These are phyloP conservation scores for Gossypium thurberi DNA, from an alignment of 345 rosid species.

Conservation along the genomic window DNA sequence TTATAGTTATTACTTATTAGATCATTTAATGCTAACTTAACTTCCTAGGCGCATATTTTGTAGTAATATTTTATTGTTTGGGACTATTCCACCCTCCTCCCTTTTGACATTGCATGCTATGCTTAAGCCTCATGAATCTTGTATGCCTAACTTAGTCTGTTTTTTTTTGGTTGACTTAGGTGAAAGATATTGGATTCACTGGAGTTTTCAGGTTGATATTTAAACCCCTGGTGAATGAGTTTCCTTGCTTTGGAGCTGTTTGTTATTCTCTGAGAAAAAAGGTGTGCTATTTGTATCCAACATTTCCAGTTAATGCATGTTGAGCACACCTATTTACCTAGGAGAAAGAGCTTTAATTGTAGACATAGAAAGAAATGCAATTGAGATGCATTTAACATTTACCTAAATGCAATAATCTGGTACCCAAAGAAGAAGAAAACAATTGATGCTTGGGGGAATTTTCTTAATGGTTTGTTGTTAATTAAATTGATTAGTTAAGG, in stretches of 20 bases:
- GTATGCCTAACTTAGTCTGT: not conserved
- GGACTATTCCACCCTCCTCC: not conserved
- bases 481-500: not conserved
- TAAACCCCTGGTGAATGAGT: conserved; percentile 83
- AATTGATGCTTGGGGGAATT: not conserved
- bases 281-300: conserved; percentile 33
- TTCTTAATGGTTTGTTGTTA: not conserved
- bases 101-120: not conserved
- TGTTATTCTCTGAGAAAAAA: conserved; percentile 81
- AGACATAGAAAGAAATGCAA: not conserved
- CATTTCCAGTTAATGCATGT: conserved; percentile 1
- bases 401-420: not conserved
- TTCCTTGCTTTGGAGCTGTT: conserved; percentile 99
- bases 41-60: not conserved
- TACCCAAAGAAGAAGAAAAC: conserved; percentile 11
- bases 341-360: conserved; percentile 1
- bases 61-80: not conserved
- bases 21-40: not conserved
- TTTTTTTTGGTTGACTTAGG: conserved; percentile 38
- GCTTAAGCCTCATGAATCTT: not conserved
- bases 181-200: conserved; percentile 90
- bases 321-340: not conserved
- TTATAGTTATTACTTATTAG: not conserved
- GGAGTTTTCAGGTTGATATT: conserved; percentile 98
- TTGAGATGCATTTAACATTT: conserved; percentile 1